Conservation (phyloP, 2,329 filamentous ascomycete genomes). For the Penicillium paneum region DNA sequence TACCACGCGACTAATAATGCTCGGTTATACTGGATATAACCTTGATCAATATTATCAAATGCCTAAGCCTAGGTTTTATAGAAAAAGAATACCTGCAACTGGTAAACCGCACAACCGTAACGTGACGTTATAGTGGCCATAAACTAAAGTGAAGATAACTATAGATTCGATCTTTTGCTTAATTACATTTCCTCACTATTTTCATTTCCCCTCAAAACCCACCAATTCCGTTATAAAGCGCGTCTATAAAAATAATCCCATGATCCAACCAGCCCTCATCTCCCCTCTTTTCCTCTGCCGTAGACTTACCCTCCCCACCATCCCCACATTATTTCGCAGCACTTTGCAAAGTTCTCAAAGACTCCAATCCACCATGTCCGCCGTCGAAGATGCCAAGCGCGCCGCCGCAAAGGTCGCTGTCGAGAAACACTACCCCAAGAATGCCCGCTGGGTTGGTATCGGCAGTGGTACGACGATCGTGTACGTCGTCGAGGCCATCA, state of each 20-base stretch:
- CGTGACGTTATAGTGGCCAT: not conserved
- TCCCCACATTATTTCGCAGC: slow-evolving; percentile 5
- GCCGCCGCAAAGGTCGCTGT: slow-evolving; percentile 59
- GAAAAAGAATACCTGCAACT: not conserved
- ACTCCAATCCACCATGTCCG: slow-evolving; percentile 33
- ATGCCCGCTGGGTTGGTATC: slow-evolving; percentile 60
- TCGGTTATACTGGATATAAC: not conserved
- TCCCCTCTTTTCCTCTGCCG: slow-evolving; percentile 15
- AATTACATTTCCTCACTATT: not conserved
- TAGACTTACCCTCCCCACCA: slow-evolving; percentile 3
- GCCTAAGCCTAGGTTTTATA: not conserved
- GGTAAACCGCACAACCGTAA: not conserved
- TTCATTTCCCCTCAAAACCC: not conserved
- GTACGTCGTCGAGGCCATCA: slow-evolving; percentile 66
- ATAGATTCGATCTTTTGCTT: not conserved
- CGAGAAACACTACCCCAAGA: slow-evolving; percentile 57
- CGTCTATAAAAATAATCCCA: not conserved
- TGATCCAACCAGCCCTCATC: slow-evolving; percentile 9
- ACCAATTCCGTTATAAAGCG: not conserved
- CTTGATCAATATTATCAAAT: not conserved
- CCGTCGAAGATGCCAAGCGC: slow-evolving; percentile 56
- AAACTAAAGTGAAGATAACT: not conserved
- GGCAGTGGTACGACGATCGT: slow-evolving; percentile 64
- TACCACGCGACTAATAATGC: not conserved
- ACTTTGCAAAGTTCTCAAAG: slow-evolving; percentile 6